Percentiles rank a stretch among this genome's conserved stretches.
These are phyloP conservation scores for Boletellus ananas DNA, from an alignment of 768 basidiomycete species.

Conservation along the genomic window DNA sequence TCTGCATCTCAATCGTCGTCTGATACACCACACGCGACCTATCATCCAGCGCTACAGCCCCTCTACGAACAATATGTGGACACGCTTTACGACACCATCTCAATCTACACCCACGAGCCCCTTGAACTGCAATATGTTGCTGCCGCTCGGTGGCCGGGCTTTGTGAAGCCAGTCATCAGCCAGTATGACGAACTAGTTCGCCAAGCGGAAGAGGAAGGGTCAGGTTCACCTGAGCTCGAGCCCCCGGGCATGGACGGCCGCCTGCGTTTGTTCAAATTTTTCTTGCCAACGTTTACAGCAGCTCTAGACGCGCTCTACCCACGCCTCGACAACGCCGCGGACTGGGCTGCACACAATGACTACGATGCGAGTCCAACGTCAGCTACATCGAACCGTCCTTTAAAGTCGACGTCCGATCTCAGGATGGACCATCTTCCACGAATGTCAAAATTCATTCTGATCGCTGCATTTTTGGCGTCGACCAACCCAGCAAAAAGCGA, in stretches of 20 bases:
- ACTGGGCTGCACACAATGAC: slow-evolving; percentile 56
- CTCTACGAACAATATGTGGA: slow-evolving; percentile 64
- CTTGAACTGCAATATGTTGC: slow-evolving; percentile 72
- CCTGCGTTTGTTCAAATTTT: slow-evolving; percentile 61
- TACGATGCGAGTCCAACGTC: slow-evolving; percentile 31
- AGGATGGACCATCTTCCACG: slow-evolving; percentile 46
- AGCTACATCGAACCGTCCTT: not conserved
- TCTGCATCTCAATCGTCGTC: slow-evolving; percentile 4
- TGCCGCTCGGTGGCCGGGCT: slow-evolving; percentile 78
- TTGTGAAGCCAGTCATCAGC: slow-evolving; percentile 64
- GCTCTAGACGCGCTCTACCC: slow-evolving; percentile 70
- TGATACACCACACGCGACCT: slow-evolving; percentile 28
- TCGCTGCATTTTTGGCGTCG: slow-evolving; percentile 78
- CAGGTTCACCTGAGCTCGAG: slow-evolving; percentile 26
- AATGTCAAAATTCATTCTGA: slow-evolving; percentile 70
- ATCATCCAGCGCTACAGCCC: slow-evolving; percentile 52
- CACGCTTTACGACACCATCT: slow-evolving; percentile 57
- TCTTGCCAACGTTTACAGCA: slow-evolving; percentile 56
- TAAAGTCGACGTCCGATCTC: slow-evolving; percentile 7
- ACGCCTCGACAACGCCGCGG: slow-evolving; percentile 56
- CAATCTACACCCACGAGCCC: slow-evolving; percentile 61
- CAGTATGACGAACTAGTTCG: slow-evolving; percentile 32
- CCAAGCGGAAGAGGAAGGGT: slow-evolving; percentile 21
- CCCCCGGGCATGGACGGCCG: slow-evolving; percentile 55
- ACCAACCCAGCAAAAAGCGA: slow-evolving; percentile 82